Evolutionary conservation across 768 basidiomycete species (phyloP), one percentile per base, ranked within the genome.

Genomic region (Suillus fuscotomentosus): DNA sequence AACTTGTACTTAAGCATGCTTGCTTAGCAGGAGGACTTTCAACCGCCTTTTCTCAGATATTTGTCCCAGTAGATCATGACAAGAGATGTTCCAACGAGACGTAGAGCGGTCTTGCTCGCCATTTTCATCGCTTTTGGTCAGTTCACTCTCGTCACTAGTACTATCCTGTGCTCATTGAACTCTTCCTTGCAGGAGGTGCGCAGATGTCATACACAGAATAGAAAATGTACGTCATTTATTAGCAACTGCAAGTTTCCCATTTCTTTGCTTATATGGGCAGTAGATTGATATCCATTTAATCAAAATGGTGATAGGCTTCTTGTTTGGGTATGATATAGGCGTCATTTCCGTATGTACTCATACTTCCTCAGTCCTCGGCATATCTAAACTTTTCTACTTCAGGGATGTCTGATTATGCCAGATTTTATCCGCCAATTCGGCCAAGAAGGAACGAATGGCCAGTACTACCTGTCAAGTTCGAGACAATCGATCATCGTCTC

Each of bases 391-490:
- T 14, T 14, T 9, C 22, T 15, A 41, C 31, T 39, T 2, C 69
- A 88, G 86, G 91, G 90, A 81, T 91, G 89, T 70, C 75, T 92
- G 39, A 91, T 92, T 64, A 91, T 91, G 88, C 84, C 84, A 9
- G 90, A 92, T 72, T 92, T 92, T 73, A 81, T 90, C 68, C 67
- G 77, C 60, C 84, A 89, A 14, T 92, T 92, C 70, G 91, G 90
- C 39, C 77, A 86, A 69, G 60, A 80, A 4, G 81, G 76, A 56
- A 69, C 73, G 2, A 70, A 84, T 65, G 89, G 88, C 4, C 67
- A 76, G 41, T 77, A 77, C 59, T 77, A 83, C 64, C 76, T 94
- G 14, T 84, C 86, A 3, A 83, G 84, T 64, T 84, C 85, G 31
- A 80, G 89, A 42, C 88, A 91, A 70, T 89, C 88, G 0, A 88